Conservation (phyloP, 176 grass and related monocot species). For the Poa pratensis region DNA sequence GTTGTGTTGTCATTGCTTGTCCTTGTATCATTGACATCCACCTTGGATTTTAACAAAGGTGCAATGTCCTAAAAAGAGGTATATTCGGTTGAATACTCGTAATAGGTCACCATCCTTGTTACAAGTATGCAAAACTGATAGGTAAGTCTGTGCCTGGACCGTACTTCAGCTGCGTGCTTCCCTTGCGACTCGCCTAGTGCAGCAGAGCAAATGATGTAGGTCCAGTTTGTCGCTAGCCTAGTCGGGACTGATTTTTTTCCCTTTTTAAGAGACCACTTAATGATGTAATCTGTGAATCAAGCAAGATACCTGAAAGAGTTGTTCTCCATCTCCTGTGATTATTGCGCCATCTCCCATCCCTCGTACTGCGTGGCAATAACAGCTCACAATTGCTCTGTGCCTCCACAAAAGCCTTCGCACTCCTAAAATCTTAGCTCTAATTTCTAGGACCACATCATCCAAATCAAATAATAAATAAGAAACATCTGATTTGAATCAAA, state of each 20-base stretch:
- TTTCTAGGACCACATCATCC: neutral
- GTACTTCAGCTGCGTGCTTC: neutral
- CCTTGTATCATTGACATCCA: neutral
- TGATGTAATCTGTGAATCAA: neutral
- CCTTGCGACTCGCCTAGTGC: too few species aligned
- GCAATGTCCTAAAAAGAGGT: neutral
- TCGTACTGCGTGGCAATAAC: neutral
- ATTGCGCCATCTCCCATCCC: neutral
- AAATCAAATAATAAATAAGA: conserved; percentile 2
- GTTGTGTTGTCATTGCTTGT: neutral
- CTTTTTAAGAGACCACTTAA: neutral
- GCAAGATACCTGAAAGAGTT: neutral
- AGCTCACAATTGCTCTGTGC: neutral
- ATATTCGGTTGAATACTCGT: conserved; percentile 2
- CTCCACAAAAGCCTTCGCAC: neutral
- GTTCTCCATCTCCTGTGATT: neutral
- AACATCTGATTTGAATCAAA: neutral
- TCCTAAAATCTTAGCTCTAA: conserved; percentile 7
- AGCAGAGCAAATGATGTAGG: too few species aligned
- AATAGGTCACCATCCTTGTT: neutral
- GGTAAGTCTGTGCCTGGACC: neutral
- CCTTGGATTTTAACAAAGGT: neutral
- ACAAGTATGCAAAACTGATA: conserved; percentile 16
- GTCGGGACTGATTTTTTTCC: too few species aligned
- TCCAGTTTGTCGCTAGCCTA: too few species aligned